Evolutionary conservation across 1,284 basidiomycete species (phyloP), one percentile per base, ranked within the genome.

Genomic region (Ceratobasidium sp.): DNA sequence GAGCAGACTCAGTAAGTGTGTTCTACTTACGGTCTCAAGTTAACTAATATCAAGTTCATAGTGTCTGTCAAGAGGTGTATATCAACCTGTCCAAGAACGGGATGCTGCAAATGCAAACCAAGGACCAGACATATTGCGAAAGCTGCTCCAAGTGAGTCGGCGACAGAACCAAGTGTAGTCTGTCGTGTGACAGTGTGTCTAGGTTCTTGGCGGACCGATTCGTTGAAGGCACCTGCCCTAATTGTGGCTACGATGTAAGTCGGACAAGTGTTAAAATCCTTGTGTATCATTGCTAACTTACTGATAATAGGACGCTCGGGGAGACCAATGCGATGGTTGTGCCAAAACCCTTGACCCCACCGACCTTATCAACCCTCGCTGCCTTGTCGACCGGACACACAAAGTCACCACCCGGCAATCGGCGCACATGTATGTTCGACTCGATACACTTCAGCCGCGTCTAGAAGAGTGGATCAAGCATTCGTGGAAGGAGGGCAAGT

Each of bases 291-390:
- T 44, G 25, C 12, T 42, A 64, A 36, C 33, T 25, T 28, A 51
- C 30, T 38, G 9, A 23, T 8, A n/a, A 12, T 77, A 94, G 91
- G 96, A 98, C 77, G 97, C 96, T 46, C 92, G 97, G 58, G 97
- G 97, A 11, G 97, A 99, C 81, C 97, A 99, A 84, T 99, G 97
- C 81, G 97, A 99, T 81, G 86, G 89, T 74, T 99, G 97, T 79
- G 89, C 91, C 51, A 88, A 95, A 75, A 97, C 96, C 8, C 87
- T 97, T 67, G 96, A 97, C 74, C 93, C 95, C 1, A 87, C 96
- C 74, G 95, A 98, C 78, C 88, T 99, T 74, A 87, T 97, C 81
- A 90, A 96, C 77, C 97, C 97, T n/a, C 89, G 95, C 44, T 99
- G 97, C 81, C 90, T 97, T 76, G 85, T 98, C 77, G 85, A 93